Evolutionary conservation across 2,329 filamentous ascomycete species (phyloP), one percentile per base, ranked within the genome.

Genomic region (Stachybotrys elegans): DNA sequence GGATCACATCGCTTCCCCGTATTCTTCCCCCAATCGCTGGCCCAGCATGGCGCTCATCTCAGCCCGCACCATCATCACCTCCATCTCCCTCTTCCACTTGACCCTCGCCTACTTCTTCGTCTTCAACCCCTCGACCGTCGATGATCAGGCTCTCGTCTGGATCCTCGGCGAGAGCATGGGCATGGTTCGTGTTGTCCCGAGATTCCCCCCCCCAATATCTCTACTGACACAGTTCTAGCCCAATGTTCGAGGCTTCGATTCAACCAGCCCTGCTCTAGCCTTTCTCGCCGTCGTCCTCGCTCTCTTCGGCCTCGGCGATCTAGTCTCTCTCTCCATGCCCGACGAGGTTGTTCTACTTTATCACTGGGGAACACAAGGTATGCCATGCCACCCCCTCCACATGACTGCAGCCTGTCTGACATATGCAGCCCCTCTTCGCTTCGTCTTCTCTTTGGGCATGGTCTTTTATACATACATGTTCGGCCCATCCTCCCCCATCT

Each of bases 11-110:
- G n/a, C 34, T 12, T 17, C 19, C 13, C 6, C 6, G 34, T 13
- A 13, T 20, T 14, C 20, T 13, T 14, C 36, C 11, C 36, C 14
- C 19, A 2, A 19, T 39, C 19, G 19, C n/a, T n/a, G n/a, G n/a
- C n/a, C n/a, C n/a, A n/a, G 43, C 49, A 96, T 96, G 91, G 85
- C 81, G 23, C 73, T 94, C 62, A 77, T 96, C 58, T 90, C 88
- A 3, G 83, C 84, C 48, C 85, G 79, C 59, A 88, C 84, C 8
- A 84, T 95, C 63, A 84, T 96, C 56, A 85, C 87, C 55, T 84
- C 82, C 42, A 71, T 95, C 54, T 86, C 86, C 54, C 78, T 95
- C 61, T 89, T 93, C 71, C 88, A 95, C 68, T 65, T 95, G 51
- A 88, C 87, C 6, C 72, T 93, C 40, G 89, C 84, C 56, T 90